These are phyloP conservation scores for Boletellus emodensis DNA, from an alignment of 768 basidiomycete species.

Conservation along the genomic window DNA sequence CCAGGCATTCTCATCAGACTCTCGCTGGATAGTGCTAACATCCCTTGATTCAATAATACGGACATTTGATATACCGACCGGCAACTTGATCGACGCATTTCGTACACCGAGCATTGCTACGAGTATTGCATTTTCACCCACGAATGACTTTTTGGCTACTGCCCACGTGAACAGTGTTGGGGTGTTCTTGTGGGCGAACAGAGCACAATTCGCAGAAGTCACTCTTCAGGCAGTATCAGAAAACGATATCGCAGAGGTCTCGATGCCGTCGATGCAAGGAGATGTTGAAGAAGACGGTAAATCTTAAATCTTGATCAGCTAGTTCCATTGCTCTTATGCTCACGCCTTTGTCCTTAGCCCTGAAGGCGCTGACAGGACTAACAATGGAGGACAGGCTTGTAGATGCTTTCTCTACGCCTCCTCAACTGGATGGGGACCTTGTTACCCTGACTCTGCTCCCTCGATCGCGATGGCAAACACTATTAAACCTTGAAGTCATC, in stretches of 20 bases:
- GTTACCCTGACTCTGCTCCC: constrained; percentile 91
- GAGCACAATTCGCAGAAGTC: constrained; percentile 88
- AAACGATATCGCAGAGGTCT: constrained; percentile 62
- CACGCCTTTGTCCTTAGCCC: constrained; percentile 37
- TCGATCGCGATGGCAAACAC: constrained; percentile 90
- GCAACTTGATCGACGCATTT: constrained; percentile 89
- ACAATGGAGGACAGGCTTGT: constrained; percentile 54
- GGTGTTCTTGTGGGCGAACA: constrained; percentile 96
- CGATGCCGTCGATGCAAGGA: constrained; percentile 83
- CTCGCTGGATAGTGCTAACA: constrained; percentile 85
- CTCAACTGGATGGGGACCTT: constrained; percentile 85
- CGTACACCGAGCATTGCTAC: constrained; percentile 83
- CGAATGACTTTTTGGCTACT: constrained; percentile 93
- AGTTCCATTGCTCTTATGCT: background rate
- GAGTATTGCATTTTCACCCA: constrained; percentile 88
- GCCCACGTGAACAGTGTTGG: constrained; percentile 93
- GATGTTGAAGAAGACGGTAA: constrained; percentile 75
- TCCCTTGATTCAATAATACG: constrained; percentile 90
- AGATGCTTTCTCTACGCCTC: constrained; percentile 80
- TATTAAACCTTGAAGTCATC: constrained; percentile 95
- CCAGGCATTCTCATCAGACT: constrained; percentile 93
- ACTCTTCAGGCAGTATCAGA: constrained; percentile 78
- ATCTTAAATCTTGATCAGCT: constrained; percentile 33
- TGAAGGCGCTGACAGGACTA: constrained; percentile 68
- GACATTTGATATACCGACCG: constrained; percentile 94